These are phyloP conservation scores for Fusarium caatingaense DNA, from an alignment of 2,329 filamentous ascomycete species.

Conservation along the genomic window DNA sequence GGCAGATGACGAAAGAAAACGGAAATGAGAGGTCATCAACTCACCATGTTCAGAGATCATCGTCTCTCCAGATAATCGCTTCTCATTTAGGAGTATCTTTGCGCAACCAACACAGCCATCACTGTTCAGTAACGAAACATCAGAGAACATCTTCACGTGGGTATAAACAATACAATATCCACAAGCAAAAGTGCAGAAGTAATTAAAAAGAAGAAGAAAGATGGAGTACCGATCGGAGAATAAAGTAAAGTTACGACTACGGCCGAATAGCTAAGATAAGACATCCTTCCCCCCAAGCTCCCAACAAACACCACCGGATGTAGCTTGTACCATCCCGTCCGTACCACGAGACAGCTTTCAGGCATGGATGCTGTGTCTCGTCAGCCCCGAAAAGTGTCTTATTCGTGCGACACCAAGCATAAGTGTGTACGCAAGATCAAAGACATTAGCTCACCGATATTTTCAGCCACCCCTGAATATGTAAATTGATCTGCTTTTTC, in stretches of 20 bases:
- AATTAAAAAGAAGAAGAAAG: not conserved
- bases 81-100: constrained; percentile 41
- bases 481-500: constrained; percentile 6
- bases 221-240: not conserved
- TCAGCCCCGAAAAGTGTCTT: not conserved
- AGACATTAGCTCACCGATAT: constrained; percentile 35
- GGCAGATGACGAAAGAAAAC: no score
- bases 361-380: not conserved
- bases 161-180: not conserved
- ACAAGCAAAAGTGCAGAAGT: not conserved
- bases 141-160: constrained; percentile 12
- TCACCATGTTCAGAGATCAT: constrained; percentile 17
- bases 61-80: constrained; percentile 1
- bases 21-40: not conserved
- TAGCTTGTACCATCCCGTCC: not conserved
- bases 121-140: not conserved
- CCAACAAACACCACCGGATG: not conserved
- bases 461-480: constrained; percentile 13
- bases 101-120: constrained; percentile 42
- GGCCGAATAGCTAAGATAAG: not conserved
- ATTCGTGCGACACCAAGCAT: constrained; percentile 8
- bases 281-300: not conserved
- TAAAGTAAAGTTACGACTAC: not conserved
- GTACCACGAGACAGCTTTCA: constrained; percentile 12
- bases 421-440: constrained; percentile 6